Percentiles rank a stretch among this genome's conserved stretches.
These are phyloP conservation scores for Didymosphaeria variabile DNA, from an alignment of 2,329 filamentous ascomycete species.

Conservation along the genomic window DNA sequence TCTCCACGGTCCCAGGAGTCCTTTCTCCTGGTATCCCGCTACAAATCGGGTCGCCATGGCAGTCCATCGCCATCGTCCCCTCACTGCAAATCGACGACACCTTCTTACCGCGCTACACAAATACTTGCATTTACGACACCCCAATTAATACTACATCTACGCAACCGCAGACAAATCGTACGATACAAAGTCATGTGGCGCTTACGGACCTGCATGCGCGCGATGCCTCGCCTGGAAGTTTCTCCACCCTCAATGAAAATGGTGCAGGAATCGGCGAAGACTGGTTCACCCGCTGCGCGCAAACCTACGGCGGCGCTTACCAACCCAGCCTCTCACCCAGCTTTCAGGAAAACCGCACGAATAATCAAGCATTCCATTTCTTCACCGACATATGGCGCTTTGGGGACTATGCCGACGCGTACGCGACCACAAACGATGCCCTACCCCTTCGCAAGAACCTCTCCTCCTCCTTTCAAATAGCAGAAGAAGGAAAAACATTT, in stretches of 20 bases:
- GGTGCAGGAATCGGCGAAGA: conserved; percentile 9
- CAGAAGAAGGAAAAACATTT: conserved; percentile 22
- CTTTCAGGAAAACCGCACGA: conserved; percentile 20
- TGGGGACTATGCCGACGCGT: conserved; percentile 22
- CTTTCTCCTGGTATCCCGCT: conserved; percentile 26
- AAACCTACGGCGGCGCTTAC: conserved; percentile 27
- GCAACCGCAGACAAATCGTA: neutral
- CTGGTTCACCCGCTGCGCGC: conserved; percentile 19
- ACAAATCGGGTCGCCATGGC: conserved; percentile 24
- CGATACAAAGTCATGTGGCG: neutral
- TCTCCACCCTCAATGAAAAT: neutral
- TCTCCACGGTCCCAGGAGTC: conserved; percentile 19
- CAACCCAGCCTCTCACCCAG: conserved; percentile 17
- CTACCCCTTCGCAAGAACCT: conserved; percentile 19
- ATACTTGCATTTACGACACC: conserved; percentile 24
- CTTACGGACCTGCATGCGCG: neutral
- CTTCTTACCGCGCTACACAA: conserved; percentile 29
- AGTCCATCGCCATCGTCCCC: conserved; percentile 26
- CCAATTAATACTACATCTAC: neutral
- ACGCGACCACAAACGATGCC: conserved; percentile 12
- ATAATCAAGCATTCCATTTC: conserved; percentile 22
- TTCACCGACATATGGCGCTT: conserved; percentile 24
- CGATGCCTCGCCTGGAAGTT: neutral
- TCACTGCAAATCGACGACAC: conserved; percentile 27
- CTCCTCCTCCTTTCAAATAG: conserved; percentile 19